Evolutionary conservation across 192 early-diverging fungal genomes (phyloP).

Genomic region (Coemansia sp.): DNA sequence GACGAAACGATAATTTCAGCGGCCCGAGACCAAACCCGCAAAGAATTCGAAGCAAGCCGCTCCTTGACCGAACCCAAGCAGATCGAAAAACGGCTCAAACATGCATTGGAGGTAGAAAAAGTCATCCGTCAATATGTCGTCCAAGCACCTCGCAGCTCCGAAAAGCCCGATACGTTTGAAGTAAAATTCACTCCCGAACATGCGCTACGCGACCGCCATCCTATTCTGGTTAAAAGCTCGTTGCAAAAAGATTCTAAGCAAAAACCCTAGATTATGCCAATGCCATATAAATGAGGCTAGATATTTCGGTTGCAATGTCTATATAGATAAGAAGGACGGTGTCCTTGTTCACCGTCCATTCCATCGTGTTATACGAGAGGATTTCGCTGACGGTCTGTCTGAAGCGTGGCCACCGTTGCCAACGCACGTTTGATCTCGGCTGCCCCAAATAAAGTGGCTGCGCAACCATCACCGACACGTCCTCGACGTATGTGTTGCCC

Average conservation of each 20-base stretch:
- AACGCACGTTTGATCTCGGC: no score
- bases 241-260: slow-evolving; percentile 19
- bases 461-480: no score
- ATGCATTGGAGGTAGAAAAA: slow-evolving; percentile 37
- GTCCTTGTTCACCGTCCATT: no score
- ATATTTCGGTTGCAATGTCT: slow-evolving; percentile 17
- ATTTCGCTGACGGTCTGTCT: no score
- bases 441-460: no score
- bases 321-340: not conserved
- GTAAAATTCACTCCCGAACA: slow-evolving; percentile 42
- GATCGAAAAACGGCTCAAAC: slow-evolving; percentile 39
- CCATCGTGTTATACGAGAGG: no score
- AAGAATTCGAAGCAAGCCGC: slow-evolving; percentile 35
- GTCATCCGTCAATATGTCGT: slow-evolving; percentile 48
- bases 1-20: slow-evolving; percentile 18
- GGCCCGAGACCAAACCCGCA: slow-evolving; percentile 37
- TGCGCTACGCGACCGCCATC: slow-evolving; percentile 42
- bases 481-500: no score
- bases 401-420: no score
- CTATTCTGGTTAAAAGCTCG: slow-evolving; percentile 43
- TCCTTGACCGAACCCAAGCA: slow-evolving; percentile 29
- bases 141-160: slow-evolving; percentile 32
- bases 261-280: slow-evolving; percentile 12
- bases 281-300: slow-evolving; percentile 11
- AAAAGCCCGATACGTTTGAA: slow-evolving; percentile 32